Evolutionary conservation across 257 asterid species (phyloP), one percentile per base, ranked within the genome.

Genomic region (Capsicum chinense): DNA sequence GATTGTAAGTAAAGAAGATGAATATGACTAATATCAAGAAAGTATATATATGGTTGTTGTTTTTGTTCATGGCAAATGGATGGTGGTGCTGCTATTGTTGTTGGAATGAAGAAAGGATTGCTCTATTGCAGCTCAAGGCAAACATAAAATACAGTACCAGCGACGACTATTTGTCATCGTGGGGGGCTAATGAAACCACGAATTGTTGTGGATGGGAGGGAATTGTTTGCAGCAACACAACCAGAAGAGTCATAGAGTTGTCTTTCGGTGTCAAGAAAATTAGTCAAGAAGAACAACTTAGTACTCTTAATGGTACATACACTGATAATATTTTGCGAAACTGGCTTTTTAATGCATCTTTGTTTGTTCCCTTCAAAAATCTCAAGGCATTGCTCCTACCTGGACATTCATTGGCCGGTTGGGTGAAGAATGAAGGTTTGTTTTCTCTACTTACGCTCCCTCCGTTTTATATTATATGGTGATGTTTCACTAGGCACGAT

Each of bases 281-380:
- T 14, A 76, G 62, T 26, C 48, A 26, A 26, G 33, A 26, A 26
- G 33, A 26, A 26, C 33, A 26, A 26, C 33, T 26, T 26, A 26
- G 33, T 26, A 26, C 33, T 26, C 33, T 26, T 26, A 26, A 26
- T 26, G 33, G 33, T 26, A 26, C 33, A 1, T 26, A 26, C 52
- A 7, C 1, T 0, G 63, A 74, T 19, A 60, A 76, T 52, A 21
- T 52, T 0, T 52, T 74, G 44, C 15, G 0, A 1, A 64, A 81
- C 0, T 81, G 84, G 84, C 84, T 59, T 81, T 81, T 81, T 35
- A 81, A 81, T 62, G 84, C 84, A 62, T 81, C 84, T 62, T 37
- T 62, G 6, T 44, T 81, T 33, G 8, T 62, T 17, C 84, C 84
- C 58, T 81, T 81, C 58, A 62, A 81, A 62, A 44, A 42, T 5